phyloP scores from a whole-genome alignment of 192 early-diverging fungal genomes.

The Backusella parvicylindrica region DNA sequence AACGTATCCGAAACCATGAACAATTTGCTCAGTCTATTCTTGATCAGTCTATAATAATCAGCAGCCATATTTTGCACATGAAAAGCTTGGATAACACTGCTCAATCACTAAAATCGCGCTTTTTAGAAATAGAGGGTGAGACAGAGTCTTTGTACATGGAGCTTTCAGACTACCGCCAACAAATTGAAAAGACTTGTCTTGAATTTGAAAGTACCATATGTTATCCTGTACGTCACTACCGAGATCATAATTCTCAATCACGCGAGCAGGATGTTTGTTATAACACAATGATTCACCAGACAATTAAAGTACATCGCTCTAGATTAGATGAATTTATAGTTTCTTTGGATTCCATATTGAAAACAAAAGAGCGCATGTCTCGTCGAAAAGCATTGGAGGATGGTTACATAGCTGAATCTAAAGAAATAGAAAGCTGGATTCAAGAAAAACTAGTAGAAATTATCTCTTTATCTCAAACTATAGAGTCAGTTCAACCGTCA shows the following conservation, averaged over 20 bases:
- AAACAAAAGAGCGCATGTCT: conserved; percentile 16
- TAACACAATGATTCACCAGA: conserved; percentile 10
- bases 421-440: conserved; percentile 10
- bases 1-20: background rate
- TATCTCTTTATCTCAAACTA: background rate
- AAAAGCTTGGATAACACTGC: background rate
- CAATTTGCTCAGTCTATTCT: conserved; percentile 1
- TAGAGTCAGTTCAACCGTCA: background rate
- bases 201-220: background rate
- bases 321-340: conserved; percentile 5
- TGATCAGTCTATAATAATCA: background rate
- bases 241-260: background rate
- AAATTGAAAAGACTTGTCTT: background rate
- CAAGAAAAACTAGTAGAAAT: background rate
- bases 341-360: conserved; percentile 12
- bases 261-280: background rate
- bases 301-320: background rate
- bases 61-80: background rate
- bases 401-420: conserved; percentile 10
- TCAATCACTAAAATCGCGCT: background rate
- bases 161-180: background rate
- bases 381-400: conserved; percentile 4
- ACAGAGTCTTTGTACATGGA: background rate
- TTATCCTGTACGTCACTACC: background rate
- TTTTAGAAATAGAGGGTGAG: background rate